Base-by-base conservation (phyloP, 768 basidiomycete genomes). In the Podaxis rugospora region DNA sequence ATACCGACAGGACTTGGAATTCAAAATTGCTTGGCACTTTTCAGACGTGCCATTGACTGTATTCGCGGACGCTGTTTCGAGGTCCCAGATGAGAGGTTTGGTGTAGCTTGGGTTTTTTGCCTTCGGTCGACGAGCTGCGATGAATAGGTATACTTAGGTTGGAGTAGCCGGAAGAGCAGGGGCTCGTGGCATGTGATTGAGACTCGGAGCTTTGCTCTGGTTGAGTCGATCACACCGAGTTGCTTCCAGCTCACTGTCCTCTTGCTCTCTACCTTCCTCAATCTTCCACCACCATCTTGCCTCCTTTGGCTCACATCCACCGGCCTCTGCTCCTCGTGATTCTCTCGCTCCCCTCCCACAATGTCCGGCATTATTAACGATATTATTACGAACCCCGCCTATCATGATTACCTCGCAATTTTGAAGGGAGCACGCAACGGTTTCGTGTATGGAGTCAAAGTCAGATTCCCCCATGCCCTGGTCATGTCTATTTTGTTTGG, bases 401-500 rank as follows among this genome's bases (percentile, higher is more conserved):
- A 88, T 66, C 95, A 96, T 71, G 95, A 97, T 70, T 87, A 90
- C 67, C 84, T 98, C 49, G 90, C 93, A 25, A 89, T 99, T 67
- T 74, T 98, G 70, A 99, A 99, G 72, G 96, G 97, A 47, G 92
- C 93, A 35, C 83, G 93, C 44, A 94, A 94, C 70, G 93, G 93
- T 4, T 83, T 93, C 62, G 90, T 94, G 7, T 95, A 94, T 66
- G 93, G 93, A 39, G 90, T 89, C 66, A 93, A 94, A 75, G 89
- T 96, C 64, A 79, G 94, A 46, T 95, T 96, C 68, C 96, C 96
- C 40, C 96, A 98, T 82, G 96, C 96, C 1, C 78, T 98, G 28
- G 89, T 98, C 53, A 98, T 98, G 95, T 90, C 94, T 23, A 83
- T 97, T 62, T 78, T 98, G 44, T 98, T 98, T 69, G 93, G 94